Percentiles rank a stretch among this genome's conserved stretches.
Evolutionary conservation across 495 filamentous ascomycete genomes (phyloP).

Genomic region (Tetracladium marchalianum): DNA sequence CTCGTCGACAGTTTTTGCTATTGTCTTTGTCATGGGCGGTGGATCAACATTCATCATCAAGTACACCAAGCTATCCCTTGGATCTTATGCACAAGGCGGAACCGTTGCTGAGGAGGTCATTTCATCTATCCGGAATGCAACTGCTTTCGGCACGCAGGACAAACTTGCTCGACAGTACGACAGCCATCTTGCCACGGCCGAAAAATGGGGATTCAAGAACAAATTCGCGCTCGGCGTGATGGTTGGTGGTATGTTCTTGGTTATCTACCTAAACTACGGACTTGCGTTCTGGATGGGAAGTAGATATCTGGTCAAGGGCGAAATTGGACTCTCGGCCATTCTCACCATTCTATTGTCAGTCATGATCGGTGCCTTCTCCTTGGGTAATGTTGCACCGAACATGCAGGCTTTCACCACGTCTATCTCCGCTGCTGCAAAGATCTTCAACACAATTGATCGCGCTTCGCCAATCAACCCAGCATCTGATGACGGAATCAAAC

Average conservation of each 20-base stretch:
- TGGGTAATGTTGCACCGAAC: constrained; percentile 85
- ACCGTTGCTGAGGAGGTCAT: constrained; percentile 92
- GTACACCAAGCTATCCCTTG: constrained; percentile 65
- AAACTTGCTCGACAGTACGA: constrained; percentile 82
- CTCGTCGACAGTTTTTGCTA: constrained; percentile 62
- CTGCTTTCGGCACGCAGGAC: constrained; percentile 85
- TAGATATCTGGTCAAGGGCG: constrained; percentile 58
- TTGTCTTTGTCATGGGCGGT: constrained; percentile 63
- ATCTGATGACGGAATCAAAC: constrained; percentile 55
- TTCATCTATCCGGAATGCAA: constrained; percentile 86
- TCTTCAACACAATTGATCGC: constrained; percentile 87
- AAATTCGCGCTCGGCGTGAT: constrained; percentile 62
- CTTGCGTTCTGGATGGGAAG: constrained; percentile 95
- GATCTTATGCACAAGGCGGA: constrained; percentile 73
- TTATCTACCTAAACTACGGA: constrained; percentile 83
- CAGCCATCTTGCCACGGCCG: constrained; percentile 55
- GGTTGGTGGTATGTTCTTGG: constrained; percentile 71
- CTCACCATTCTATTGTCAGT: constrained; percentile 82
- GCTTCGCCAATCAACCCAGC: constrained; percentile 78
- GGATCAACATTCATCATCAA: constrained; percentile 67
- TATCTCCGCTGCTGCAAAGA: constrained; percentile 78
- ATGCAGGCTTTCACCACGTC: constrained; percentile 73
- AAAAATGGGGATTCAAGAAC: constrained; percentile 67
- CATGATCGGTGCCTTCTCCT: constrained; percentile 83
- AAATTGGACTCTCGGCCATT: constrained; percentile 34